Evolutionary conservation across 306 rosid genomes (phyloP).

Genomic region (cucumber (Cucumis sativus)): DNA sequence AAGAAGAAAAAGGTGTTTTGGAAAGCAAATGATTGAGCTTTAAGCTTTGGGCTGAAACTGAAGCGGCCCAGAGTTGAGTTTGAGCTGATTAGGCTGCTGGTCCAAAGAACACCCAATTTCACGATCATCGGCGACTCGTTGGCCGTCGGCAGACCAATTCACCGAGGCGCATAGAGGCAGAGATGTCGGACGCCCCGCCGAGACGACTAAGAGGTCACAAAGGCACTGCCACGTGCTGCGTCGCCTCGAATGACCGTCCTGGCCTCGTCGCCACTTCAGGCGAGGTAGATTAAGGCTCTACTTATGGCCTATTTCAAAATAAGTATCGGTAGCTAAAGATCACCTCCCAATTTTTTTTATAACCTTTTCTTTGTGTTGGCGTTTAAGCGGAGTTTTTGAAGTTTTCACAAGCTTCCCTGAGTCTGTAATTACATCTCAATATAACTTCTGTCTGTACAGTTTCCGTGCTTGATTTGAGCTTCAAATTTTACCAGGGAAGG

Average conservation of each 20-base stretch:
- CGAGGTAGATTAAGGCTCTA: constrained; percentile 18
- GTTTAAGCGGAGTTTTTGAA: neutral
- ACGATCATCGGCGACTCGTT: neutral
- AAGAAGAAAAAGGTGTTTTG: neutral
- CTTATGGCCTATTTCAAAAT: neutral
- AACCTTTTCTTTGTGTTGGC: neutral
- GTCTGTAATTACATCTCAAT: neutral
- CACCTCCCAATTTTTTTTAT: neutral
- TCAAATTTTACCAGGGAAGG: neutral
- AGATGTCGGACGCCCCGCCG: constrained; percentile 22
- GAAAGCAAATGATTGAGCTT: neutral
- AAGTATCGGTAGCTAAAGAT: neutral
- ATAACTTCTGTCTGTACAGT: neutral
- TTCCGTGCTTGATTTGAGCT: neutral
- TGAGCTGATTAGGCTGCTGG: neutral
- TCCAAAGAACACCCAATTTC: neutral
- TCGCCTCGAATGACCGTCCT: constrained; percentile 52
- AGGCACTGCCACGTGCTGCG: constrained; percentile 57
- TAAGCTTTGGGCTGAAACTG: neutral
- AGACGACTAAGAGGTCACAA: constrained; percentile 67
- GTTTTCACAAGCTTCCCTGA: neutral
- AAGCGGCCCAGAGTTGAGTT: neutral
- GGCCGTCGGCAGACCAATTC: neutral
- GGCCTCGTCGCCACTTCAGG: constrained; percentile 61
- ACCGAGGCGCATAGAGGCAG: neutral